These are phyloP conservation scores for Gautieria morchelliformis DNA, from an alignment of 768 basidiomycete genomes.

Conservation along the genomic window DNA sequence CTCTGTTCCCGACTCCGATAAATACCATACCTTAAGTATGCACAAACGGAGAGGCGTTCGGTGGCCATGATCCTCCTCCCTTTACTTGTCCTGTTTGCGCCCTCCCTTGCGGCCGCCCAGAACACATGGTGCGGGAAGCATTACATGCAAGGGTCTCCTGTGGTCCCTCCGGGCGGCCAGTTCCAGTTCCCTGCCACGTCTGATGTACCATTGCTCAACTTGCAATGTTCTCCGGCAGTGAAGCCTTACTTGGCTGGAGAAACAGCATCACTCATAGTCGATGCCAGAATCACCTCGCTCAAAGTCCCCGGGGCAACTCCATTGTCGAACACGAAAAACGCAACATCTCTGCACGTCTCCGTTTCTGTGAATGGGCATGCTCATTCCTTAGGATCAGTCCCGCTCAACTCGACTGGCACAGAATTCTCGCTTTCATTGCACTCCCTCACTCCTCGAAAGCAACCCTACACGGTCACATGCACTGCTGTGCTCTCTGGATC, in stretches of 20 bases:
- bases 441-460: slow-evolving; percentile 31
- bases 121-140: slow-evolving; percentile 42
- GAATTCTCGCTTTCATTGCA: slow-evolving; percentile 40
- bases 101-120: not conserved
- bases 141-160: slow-evolving; percentile 35
- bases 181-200: slow-evolving; percentile 33
- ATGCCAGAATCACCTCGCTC: slow-evolving; percentile 39
- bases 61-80: not conserved
- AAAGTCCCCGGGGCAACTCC: slow-evolving; percentile 37
- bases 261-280: slow-evolving; percentile 39
- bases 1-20: too few species aligned
- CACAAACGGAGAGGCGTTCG: too few species aligned
- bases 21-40: too few species aligned
- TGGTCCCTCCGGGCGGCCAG: slow-evolving; percentile 40
- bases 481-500: slow-evolving; percentile 12
- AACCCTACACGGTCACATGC: slow-evolving; percentile 26
- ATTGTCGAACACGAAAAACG: slow-evolving; percentile 22
- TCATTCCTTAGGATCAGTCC: slow-evolving; percentile 35
- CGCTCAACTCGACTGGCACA: slow-evolving; percentile 42
- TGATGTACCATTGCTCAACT: slow-evolving; percentile 37
- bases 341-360: slow-evolving; percentile 14
- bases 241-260: slow-evolving; percentile 54
- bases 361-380: slow-evolving; percentile 36
- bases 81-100: not conserved
- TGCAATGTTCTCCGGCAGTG: slow-evolving; percentile 50